Conservation (phyloP, 2,329 filamentous ascomycete genomes). For the Coniella vitis region DNA sequence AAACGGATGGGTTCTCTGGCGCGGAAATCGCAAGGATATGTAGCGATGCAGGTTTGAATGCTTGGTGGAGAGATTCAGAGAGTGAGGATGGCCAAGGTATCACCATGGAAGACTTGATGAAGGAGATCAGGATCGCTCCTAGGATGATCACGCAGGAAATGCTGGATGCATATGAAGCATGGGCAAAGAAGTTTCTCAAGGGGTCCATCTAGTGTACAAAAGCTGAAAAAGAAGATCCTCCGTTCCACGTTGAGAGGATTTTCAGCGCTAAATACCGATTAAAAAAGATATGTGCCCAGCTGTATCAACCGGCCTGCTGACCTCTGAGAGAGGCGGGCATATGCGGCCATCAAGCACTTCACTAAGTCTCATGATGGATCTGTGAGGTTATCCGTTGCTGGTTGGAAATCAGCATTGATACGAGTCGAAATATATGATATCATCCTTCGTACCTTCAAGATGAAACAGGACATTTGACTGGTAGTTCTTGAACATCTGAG, state of each 20-base stretch:
- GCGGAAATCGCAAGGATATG: constrained; percentile 65
- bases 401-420: neutral
- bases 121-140: constrained; percentile 24
- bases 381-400: constrained; percentile 78
- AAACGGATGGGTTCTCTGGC: constrained; percentile 74
- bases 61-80: constrained; percentile 28
- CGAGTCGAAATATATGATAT: accelerated
- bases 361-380: constrained; percentile 55
- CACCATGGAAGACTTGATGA: constrained; percentile 26
- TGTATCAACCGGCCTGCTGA: no score
- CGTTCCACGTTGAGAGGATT: no score
- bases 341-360: neutral
- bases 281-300: neutral
- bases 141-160: constrained; percentile 32
- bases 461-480: constrained; percentile 97
- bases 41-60: constrained; percentile 36
- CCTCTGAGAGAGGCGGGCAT: no score
- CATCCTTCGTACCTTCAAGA: constrained; percentile 65
- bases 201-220: neutral
- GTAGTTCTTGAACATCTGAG: constrained; percentile 99
- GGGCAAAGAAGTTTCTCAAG: constrained; percentile 31
- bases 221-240: neutral
- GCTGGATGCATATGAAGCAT: constrained; percentile 28
- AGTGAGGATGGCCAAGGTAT: constrained; percentile 24
- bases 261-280: no score